Conservation (phyloP, 768 basidiomycete species). For the Leccinum subgranulosum region DNA sequence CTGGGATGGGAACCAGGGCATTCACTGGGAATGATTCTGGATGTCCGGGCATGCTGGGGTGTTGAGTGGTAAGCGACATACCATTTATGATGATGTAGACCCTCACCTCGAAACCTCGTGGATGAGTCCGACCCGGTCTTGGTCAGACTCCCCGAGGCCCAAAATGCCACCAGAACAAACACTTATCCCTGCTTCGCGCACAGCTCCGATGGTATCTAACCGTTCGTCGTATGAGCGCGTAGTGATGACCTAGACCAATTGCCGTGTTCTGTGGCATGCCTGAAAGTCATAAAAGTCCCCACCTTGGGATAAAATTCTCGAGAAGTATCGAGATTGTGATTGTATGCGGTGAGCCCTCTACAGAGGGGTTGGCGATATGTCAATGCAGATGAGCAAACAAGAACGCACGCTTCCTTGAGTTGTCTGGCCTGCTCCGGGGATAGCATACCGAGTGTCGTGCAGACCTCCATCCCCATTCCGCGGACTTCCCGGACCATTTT, state of each 20-base stretch:
- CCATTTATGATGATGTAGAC: neutral
- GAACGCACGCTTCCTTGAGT: conserved; percentile 84
- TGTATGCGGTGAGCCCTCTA: conserved; percentile 94
- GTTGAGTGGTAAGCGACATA: conserved; percentile 3
- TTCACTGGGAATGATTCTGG: conserved; percentile 99
- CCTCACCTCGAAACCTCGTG: conserved; percentile 88
- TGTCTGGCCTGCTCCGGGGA: conserved; percentile 87
- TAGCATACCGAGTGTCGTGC: conserved; percentile 97
- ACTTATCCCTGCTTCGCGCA: conserved; percentile 92
- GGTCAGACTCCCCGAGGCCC: conserved; percentile 88
- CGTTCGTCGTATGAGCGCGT: conserved; percentile 94
- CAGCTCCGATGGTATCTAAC: conserved; percentile 82
- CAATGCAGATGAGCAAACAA: neutral
- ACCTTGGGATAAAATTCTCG: conserved; percentile 95
- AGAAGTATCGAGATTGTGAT: conserved; percentile 98
- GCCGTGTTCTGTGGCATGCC: neutral
- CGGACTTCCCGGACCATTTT: conserved; percentile 89
- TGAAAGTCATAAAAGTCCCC: conserved; percentile 11
- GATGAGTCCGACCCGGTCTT: conserved; percentile 89
- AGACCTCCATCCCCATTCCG: conserved; percentile 98
- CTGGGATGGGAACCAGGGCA: conserved; percentile 92
- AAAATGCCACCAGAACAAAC: conserved; percentile 97
- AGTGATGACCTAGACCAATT: conserved; percentile 75
- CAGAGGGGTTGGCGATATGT: neutral
- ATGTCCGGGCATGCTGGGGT: conserved; percentile 81